These are phyloP conservation scores for Colletotrichum gigasporum DNA, from an alignment of 2,329 filamentous ascomycete genomes.

Conservation along the genomic window DNA sequence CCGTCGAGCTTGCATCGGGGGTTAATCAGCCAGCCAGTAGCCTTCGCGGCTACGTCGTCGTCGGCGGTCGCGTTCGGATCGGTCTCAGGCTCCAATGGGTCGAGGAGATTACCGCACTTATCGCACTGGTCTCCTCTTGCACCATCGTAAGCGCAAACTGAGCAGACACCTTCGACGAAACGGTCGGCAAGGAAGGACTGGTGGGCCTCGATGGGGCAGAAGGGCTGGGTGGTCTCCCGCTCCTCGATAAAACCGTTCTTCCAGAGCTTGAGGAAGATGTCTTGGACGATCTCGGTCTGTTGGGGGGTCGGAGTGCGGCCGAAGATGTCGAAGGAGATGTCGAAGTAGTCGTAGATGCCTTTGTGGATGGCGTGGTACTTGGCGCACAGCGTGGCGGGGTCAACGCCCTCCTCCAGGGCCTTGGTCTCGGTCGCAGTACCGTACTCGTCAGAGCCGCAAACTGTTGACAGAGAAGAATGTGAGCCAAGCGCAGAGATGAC, in stretches of 20 bases:
- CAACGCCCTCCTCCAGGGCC: slow-evolving; percentile 86
- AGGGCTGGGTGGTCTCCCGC: slow-evolving; percentile 87
- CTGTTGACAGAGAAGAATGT: neutral
- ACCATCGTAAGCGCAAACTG: slow-evolving; percentile 76
- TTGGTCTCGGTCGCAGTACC: slow-evolving; percentile 97
- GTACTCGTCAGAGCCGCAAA: slow-evolving; percentile 79
- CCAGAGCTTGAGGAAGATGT: slow-evolving; percentile 88
- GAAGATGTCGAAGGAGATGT: slow-evolving; percentile 94
- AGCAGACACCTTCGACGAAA: slow-evolving; percentile 83
- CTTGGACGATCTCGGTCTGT: slow-evolving; percentile 92
- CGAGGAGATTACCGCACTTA: slow-evolving; percentile 76
- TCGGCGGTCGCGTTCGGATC: slow-evolving; percentile 41
- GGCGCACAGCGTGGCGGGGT: slow-evolving; percentile 84
- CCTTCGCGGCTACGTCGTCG: slow-evolving; percentile 43
- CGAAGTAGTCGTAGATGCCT: slow-evolving; percentile 95
- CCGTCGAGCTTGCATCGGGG: slow-evolving; percentile 93
- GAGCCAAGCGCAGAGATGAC: neutral
- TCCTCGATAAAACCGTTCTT: slow-evolving; percentile 91
- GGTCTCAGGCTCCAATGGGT: slow-evolving; percentile 69
- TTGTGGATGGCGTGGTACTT: slow-evolving; percentile 93
- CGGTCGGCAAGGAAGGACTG: slow-evolving; percentile 84
- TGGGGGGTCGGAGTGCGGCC: slow-evolving; percentile 89
- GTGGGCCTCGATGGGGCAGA: slow-evolving; percentile 76
- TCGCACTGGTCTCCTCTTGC: slow-evolving; percentile 75
- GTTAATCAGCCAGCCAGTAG: slow-evolving; percentile 71